These are phyloP conservation scores for Aspergillus pseudonomiae DNA, from an alignment of 2,329 filamentous ascomycete genomes.

Conservation along the genomic window DNA sequence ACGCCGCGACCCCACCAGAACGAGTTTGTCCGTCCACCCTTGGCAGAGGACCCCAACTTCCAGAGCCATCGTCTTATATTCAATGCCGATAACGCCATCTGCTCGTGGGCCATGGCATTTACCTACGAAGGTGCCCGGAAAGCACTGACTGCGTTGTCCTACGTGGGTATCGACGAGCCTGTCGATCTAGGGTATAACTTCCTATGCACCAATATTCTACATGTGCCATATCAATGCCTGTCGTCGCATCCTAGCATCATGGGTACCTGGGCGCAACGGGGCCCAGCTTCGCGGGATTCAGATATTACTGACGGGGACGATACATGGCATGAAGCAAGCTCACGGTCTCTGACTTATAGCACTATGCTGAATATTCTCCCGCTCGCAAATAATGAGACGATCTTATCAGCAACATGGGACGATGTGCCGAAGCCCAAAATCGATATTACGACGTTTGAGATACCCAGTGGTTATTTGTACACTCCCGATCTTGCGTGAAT, in stretches of 20 bases:
- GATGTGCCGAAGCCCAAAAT: background rate
- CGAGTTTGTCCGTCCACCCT: slow-evolving; percentile 5
- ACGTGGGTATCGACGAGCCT: background rate
- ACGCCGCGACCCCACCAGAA: background rate
- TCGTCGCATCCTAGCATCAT: background rate
- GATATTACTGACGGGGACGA: slow-evolving; percentile 1
- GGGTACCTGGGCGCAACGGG: background rate
- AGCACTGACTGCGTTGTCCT: background rate
- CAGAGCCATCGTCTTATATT: background rate
- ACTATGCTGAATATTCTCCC: background rate
- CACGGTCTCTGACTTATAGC: background rate
- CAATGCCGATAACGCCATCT: background rate
- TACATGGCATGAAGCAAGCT: slow-evolving; percentile 3
- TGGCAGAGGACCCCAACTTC: background rate
- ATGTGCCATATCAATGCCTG: background rate
- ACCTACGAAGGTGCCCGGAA: slow-evolving; percentile 3
- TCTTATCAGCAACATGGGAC: background rate
- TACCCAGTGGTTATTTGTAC: slow-evolving; percentile 3
- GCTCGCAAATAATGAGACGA: background rate
- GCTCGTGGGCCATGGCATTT: background rate
- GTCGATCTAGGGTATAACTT: background rate
- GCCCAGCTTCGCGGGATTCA: background rate
- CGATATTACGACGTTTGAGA: background rate
- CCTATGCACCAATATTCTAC: background rate
- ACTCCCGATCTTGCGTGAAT: background rate